Base-by-base conservation (phyloP, 345 rosid species). In the Gossypium mustelinum region DNA sequence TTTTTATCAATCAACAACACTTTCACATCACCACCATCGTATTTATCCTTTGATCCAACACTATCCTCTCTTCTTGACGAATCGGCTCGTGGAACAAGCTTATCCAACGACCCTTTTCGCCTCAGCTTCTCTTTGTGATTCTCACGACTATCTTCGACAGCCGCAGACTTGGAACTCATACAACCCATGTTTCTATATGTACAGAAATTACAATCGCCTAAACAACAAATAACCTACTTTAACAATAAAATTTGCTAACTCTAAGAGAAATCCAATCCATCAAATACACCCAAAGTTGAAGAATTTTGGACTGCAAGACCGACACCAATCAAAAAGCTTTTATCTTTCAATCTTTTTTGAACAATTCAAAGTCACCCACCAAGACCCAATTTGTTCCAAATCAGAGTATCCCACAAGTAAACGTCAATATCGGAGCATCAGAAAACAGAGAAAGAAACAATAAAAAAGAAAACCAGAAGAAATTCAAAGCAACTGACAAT, bases 41-140 rank as follows among this genome's bases (percentile, higher is more conserved):
- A 77, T 71, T 79, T 84, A 70, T 67, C 82, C 65, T 81, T 86
- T 8, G 78, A 72, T 69, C 86, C 78, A 58, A 80, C 71, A 41
- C 79, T 82, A 56, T 87, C 93, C 45, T 86, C 93, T 20, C 89
- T 90, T 81, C 85, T 84, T 9, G 88, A 85, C 0, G 94, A 88
- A 83, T 79, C 84, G 52, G 86, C 82, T 72, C 88, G 81, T 7
- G 89, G 83, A 75, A 87, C 85, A 73, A 88, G 90, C 84, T 82
- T 81, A 64, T 85, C 91, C 20, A 85, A 75, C 27, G 89, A 73
- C 27, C 87, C 89, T 81, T 86, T 90, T 60, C 89, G 67, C 12
- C 86, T 69, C 22, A 75, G 66, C 79, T 85, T 82, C 78, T 80
- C 91, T 74, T 65, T 86, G 34, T 90, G 87, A 74, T 85, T 83